Evolutionary conservation across 2,329 filamentous ascomycete genomes (phyloP), one percentile per base, ranked within the genome.

Genomic region (Colletotrichum tofieldiae): DNA sequence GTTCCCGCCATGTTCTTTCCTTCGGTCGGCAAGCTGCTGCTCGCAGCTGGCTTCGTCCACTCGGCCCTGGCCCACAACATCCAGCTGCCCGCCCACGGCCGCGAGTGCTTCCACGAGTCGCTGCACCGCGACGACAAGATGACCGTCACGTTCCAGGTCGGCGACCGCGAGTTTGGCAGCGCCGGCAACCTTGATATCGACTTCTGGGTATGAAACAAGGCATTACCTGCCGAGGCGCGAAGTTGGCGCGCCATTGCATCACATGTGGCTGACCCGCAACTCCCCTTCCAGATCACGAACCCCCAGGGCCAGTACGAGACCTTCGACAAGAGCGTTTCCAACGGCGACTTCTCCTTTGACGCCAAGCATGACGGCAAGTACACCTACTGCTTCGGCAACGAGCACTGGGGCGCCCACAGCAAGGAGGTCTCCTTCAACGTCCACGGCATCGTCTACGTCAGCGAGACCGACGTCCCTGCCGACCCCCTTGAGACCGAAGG

Each of bases 351-450:
- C 86, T 94, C 94, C 71, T 98, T 99, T 85, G 93, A 91, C 49
- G 95, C 96, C 63, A 87, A 89, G 77, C 85, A 91, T 80, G 95
- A 99, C 82, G 96, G 96, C 76, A 95, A 93, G 85, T 98, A 93
- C 86, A 87, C 90, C 70, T 99, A 99, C 91, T 99, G 96, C 91
- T 99, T 99, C 86, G 97, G 96, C 85, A 99, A 99, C 85, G 96
- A 98, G 87, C 93, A 96, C 83, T 99, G 96, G 95, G 94, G 94
- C 71, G 95, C 95, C 71, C 94, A 94, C 83, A 97, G 91, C 81
- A 99, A 99, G 86, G 96, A 99, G 84, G 96, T 99, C 65, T 97
- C 94, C 68, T 99, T 99, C 91, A 99, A 99, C 83, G 96, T 99
- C 64, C 96, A 99, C 85, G 96, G 96, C 77, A 94, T 99, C 76